These are phyloP conservation scores for Penicillium bovifimosum DNA, from an alignment of 495 filamentous ascomycete genomes.

Conservation along the genomic window DNA sequence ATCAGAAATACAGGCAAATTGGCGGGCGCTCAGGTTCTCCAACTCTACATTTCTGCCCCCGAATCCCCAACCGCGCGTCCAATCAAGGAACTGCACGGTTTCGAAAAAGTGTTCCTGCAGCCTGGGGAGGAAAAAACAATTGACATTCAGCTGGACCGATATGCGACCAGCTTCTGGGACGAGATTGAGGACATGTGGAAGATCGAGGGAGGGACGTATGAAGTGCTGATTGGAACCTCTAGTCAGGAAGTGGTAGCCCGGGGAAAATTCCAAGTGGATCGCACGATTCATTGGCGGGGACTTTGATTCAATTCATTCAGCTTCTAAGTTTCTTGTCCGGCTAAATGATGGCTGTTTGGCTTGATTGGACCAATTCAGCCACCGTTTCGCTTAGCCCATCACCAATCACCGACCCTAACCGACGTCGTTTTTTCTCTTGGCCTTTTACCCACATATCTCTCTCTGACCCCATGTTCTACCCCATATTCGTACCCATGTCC, in stretches of 20 bases:
- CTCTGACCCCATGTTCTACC: too few relatives aligned
- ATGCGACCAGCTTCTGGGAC: conserved; percentile 70
- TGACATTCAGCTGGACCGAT: conserved; percentile 53
- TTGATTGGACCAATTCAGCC: conserved; percentile 17
- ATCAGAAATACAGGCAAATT: conserved; percentile 48
- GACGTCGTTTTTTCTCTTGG: not conserved
- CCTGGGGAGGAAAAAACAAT: conserved; percentile 58
- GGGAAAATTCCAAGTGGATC: conserved; percentile 37
- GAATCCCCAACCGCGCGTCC: conserved; percentile 35
- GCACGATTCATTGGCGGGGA: conserved; percentile 30
- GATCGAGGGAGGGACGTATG: conserved; percentile 64
- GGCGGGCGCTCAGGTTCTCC: conserved; percentile 63
- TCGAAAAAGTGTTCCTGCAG: conserved; percentile 60
- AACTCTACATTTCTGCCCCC: conserved; percentile 60
- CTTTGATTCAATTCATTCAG: conserved; percentile 13
- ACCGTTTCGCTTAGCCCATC: conserved; percentile 2
- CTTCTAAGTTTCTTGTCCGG: not conserved
- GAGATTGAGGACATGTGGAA: conserved; percentile 60
- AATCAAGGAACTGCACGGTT: conserved; percentile 49
- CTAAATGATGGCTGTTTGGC: conserved; percentile 3
- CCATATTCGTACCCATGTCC: conserved; percentile 3
- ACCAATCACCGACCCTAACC: conserved; percentile 4
- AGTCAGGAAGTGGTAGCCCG: conserved; percentile 32
- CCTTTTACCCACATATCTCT: not conserved
- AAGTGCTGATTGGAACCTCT: conserved; percentile 53